Base-by-base conservation (phyloP, 345 rosid genomes). In the Boechera stricta region DNA sequence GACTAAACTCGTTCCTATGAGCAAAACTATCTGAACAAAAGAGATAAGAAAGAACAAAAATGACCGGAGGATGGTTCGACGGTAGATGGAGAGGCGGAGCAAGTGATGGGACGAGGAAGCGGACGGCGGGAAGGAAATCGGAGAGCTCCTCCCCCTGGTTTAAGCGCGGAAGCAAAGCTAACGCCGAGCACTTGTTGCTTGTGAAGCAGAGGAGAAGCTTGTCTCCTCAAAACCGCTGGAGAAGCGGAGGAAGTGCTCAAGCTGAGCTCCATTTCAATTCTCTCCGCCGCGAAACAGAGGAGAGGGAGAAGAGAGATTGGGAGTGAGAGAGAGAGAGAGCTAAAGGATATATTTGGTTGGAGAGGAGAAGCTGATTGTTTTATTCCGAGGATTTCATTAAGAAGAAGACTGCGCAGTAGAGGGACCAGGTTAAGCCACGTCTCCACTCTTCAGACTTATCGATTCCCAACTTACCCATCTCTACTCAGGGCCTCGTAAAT, bases 21-120 rank as follows among this genome's bases (percentile, higher is more conserved):
- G 7, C 58, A 10, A 61, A 69, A 52, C 56, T 62, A 63, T 31
- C 15, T 0, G 33, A 65, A 28, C 29, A 28, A 2, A 28, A 48
- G 13, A 29, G n/a, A 68, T 36, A 60, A 15, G 18, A 49, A 55
- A 49, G 60, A 1, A 45, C 24, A 41, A 32, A 10, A 77, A 69
- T 73, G 74, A 93, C 98, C 96, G 7, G 83, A 41, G 47, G 86
- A 45, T 38, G 92, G 24, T 78, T 88, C 88, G 13, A 89, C 42
- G 49, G 89, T 85, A 41, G 78, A 68, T 31, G 80, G 84, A 82
- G 95, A 80, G 75, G 70, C 89, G 66, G 98, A 86, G 85, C 94
- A 91, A 48, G 81, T 77, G 85, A 88, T 78, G 15, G 88, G 85
- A 62, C 64, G 67, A 67, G 33, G 80, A 68, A 63, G 65, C 21